Percentiles rank a stretch among this genome's conserved stretches.
Conservation (phyloP, 2,329 filamentous ascomycete genomes). For the Colletotrichum liriopes region DNA sequence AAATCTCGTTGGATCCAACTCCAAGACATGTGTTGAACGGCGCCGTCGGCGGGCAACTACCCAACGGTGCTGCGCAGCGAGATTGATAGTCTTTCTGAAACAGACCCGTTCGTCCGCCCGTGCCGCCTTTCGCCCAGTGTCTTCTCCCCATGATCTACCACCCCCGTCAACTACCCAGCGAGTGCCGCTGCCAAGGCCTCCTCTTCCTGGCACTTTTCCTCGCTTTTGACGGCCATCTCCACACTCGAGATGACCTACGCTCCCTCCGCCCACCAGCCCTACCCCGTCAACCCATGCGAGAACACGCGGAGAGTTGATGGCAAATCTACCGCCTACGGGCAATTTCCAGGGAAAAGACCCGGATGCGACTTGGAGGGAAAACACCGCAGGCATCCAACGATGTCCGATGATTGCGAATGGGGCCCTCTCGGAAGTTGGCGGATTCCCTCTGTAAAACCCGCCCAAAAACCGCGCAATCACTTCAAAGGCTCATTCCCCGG, state of each 20-base stretch:
- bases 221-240: not conserved
- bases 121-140: slow-evolving; percentile 7
- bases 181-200: slow-evolving; percentile 21
- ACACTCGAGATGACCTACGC: slow-evolving; percentile 5
- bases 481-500: not conserved
- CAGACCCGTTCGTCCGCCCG: slow-evolving; percentile 21
- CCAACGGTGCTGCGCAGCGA: slow-evolving; percentile 8
- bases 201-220: not conserved
- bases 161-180: slow-evolving; percentile 27
- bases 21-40: slow-evolving; percentile 11
- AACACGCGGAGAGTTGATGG: slow-evolving; percentile 23
- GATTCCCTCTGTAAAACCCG: not conserved
- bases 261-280: slow-evolving; percentile 26
- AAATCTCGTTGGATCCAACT: not conserved
- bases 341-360: slow-evolving; percentile 22
- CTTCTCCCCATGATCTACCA: slow-evolving; percentile 27
- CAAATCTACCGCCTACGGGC: slow-evolving; percentile 11
- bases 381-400: slow-evolving; percentile 25
- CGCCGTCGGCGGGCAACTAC: not conserved
- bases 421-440: slow-evolving; percentile 3
- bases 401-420: slow-evolving; percentile 4
- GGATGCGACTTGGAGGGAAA: not conserved
- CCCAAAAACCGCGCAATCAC: slow-evolving; percentile 13
- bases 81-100: slow-evolving; percentile 33
- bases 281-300: slow-evolving; percentile 28